A percentile compares a stretch with the other conserved stretches of the same genome.
These are phyloP conservation scores for Boletales sp. DNA, from an alignment of 768 basidiomycete species.

Conservation along the genomic window DNA sequence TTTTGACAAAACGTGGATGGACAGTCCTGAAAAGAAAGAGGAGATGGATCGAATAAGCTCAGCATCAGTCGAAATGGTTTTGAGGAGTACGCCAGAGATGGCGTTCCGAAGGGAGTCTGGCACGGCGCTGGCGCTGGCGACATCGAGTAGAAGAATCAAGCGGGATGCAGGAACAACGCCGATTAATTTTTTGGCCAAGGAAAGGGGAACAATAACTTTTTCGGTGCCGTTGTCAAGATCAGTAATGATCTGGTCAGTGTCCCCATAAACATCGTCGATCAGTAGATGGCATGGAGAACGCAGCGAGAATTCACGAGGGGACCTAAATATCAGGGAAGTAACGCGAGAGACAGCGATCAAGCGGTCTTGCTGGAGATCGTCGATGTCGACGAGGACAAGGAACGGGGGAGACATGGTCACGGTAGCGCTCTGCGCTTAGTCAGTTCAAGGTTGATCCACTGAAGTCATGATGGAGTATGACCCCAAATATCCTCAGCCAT, in stretches of 20 bases:
- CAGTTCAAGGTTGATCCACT: background rate
- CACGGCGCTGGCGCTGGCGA: slow-evolving; percentile 67
- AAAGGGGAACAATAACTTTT: slow-evolving; percentile 72
- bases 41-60: slow-evolving; percentile 78
- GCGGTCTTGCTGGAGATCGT: slow-evolving; percentile 42
- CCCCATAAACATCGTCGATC: slow-evolving; percentile 46
- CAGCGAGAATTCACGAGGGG: slow-evolving; percentile 28
- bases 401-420: slow-evolving; percentile 37
- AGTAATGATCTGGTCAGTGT: slow-evolving; percentile 53
- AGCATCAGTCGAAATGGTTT: slow-evolving; percentile 65
- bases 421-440: slow-evolving; percentile 17
- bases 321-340: slow-evolving; percentile 66
- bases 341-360: slow-evolving; percentile 64
- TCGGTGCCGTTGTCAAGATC: slow-evolving; percentile 77
- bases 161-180: slow-evolving; percentile 68
- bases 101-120: slow-evolving; percentile 70
- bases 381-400: slow-evolving; percentile 54
- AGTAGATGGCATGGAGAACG: slow-evolving; percentile 47
- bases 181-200: slow-evolving; percentile 64
- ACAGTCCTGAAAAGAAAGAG: slow-evolving; percentile 62
- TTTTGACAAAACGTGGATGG: slow-evolving; percentile 59
- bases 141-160: slow-evolving; percentile 73
- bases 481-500: slow-evolving; percentile 71
- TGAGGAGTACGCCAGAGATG: slow-evolving; percentile 78
- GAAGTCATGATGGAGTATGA: slow-evolving; percentile 54